Evolutionary conservation across 495 filamentous ascomycete genomes (phyloP), one percentile per base, ranked within the genome.

Genomic region (Niebla homalea): DNA sequence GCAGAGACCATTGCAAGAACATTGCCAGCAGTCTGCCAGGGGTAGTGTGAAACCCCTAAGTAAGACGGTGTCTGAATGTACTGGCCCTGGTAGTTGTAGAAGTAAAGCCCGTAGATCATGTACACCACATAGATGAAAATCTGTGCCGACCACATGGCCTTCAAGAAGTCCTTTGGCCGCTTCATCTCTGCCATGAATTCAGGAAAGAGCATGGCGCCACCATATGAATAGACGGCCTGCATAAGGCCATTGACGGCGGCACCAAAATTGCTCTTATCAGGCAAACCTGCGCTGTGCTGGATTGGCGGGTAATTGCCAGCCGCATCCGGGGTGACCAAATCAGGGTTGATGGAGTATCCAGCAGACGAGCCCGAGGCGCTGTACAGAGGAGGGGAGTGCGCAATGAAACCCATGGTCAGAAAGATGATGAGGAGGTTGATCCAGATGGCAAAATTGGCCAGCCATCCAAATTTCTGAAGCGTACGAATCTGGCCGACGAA

Each of bases 111-210:
- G 56, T 77, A 83, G 48, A 78, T 68, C 35, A 79, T 56, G 50
- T 78, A 77, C 25, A 65, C 61, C 19, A 55, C 53, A 50, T 71
- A 78, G 49, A 79, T 78, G 58, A 79, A 76, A 51, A 69, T 65
- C 50, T 79, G 68, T n/a, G 77, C 78, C 20, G 68, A 56, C 60
- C 76, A 68, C 57, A 81, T 66, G 2, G 70, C 74, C 58, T 81
- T 83, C 67, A 75, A 71, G 51, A 83, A 83, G 45, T 83, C 79
- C 38, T 64, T 62, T 0, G 78, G 78, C 22, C 73, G 72, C 42
- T 74, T 73, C 77, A 81, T 83, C 61, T 85, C 81, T 11, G 79
- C 73, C 53, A 82, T 61, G 59, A 85, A 82, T 52, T 81, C 79
- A 41, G 75, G 69, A 59, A 83, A 85, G 29, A 83, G 61, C 58